These are phyloP conservation scores for Zizania palustris DNA, from an alignment of 202 grass and related monocot species.

Conservation along the genomic window DNA sequence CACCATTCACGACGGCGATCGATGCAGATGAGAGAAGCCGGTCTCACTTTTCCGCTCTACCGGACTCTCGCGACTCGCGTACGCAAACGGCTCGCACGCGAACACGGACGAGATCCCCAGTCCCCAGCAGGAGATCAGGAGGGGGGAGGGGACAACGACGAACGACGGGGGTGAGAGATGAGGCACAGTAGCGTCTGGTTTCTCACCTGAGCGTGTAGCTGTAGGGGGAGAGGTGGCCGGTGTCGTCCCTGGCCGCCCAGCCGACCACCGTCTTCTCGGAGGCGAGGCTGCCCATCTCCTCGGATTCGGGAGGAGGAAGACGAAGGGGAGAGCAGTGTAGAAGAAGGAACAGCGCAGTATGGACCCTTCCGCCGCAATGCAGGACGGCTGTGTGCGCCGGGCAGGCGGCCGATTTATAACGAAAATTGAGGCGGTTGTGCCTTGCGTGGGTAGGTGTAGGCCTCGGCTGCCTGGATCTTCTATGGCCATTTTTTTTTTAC, in stretches of 20 bases:
- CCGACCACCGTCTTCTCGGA: conserved; percentile 64
- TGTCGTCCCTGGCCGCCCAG: conserved; percentile 83
- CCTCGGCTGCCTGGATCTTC: neutral
- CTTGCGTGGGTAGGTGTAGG: too few relatives aligned
- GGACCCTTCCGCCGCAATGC: neutral
- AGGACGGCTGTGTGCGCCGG: neutral
- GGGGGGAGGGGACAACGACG: neutral
- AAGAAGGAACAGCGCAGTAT: neutral
- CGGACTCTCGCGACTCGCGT: too few relatives aligned
- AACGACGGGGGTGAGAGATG: neutral
- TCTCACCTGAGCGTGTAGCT: conserved; percentile 77
- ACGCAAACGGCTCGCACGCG: too few relatives aligned
- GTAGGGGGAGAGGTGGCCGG: conserved; percentile 80
- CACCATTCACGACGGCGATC: too few relatives aligned
- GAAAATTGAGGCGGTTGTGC: too few relatives aligned
- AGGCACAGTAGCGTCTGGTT: too few relatives aligned
- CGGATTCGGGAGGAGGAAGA: neutral
- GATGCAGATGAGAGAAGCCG: too few relatives aligned
- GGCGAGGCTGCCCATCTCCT: conserved; percentile 69
- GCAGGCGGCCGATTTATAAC: neutral
- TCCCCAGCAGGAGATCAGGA: neutral
- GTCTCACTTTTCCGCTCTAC: too few relatives aligned
- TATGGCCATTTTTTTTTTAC: neutral
- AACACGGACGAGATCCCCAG: too few relatives aligned
- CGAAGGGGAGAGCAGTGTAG: neutral